Base-by-base conservation (phyloP, 2,329 filamentous ascomycete species). In the Chaetomium globosum region DNA sequence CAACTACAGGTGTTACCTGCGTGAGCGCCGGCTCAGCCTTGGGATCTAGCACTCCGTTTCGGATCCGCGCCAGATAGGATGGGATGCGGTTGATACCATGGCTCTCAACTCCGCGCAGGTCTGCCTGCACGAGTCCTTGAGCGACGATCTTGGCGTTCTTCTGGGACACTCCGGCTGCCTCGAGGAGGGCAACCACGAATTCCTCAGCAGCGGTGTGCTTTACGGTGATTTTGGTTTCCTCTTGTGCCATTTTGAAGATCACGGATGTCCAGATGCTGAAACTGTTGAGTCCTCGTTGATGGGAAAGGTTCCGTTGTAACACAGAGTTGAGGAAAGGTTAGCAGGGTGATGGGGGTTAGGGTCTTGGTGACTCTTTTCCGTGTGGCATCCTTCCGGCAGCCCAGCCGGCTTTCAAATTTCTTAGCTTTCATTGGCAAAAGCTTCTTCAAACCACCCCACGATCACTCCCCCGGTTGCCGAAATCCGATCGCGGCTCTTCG, bases 1-100 rank as follows among this genome's bases (percentile, higher is more conserved):
- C 88, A 0, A 91, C 90, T 0, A 87, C 89, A 0, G 90, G 89
- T 0, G 91, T 93, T 56, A 87, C 76, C 68, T 89, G 82, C 0
- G 73, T 79, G 2, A 93, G 67, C 0, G 78, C 80, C 0, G 90
- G 90, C 3, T 79, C 74, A 1, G 88, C 88, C 12, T 74, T 75
- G 12, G 87, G 80, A 70, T 90, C 81, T 8, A 94, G 83, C 1
- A 90, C 88, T 2, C 87, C 87, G 72, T 88, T 83, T 2, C 89
- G 85, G 68, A 93, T 84, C 21, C 91, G 87, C 61, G 85, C 82
- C 80, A 93, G 85, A 79, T 94, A 94, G 0, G 88, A 91, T 1
- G 90, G 90, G 49, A 94, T 87, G 6, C 91, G 86, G 75, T 91
- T 92, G 75, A 90, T 86, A 66, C 88, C 91, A 74, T 94, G 91